phyloP scores from a whole-genome alignment of 352 stramenopile genomes.

The Pythium aphanidermatum region DNA sequence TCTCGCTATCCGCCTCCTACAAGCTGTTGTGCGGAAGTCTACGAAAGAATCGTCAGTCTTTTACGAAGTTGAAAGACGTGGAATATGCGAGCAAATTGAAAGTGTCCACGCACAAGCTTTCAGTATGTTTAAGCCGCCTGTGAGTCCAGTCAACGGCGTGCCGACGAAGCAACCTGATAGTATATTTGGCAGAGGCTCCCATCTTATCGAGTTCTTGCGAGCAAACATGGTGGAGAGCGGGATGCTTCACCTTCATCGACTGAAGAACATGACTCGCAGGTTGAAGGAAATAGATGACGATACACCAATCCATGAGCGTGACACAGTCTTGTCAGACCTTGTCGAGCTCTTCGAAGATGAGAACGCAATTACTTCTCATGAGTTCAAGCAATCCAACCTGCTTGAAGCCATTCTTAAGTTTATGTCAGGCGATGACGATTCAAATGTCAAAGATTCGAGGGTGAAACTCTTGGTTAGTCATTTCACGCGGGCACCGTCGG shows the following conservation, averaged over 20 bases:
- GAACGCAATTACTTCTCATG: constrained; percentile 75
- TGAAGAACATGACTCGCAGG: constrained; percentile 63
- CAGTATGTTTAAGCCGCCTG: neutral
- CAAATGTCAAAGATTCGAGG: constrained; percentile 21
- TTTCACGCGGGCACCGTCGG: constrained; percentile 40
- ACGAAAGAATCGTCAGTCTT: constrained; percentile 51
- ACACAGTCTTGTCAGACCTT: constrained; percentile 61
- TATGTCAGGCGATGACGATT: constrained; percentile 28
- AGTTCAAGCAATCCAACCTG: constrained; percentile 79
- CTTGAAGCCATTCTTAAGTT: constrained; percentile 58
- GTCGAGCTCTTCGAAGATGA: constrained; percentile 72
- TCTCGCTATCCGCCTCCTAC: constrained; percentile 64
- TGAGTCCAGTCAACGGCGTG: too few relatives aligned
- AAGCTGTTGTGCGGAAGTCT: constrained; percentile 63
- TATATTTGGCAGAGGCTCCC: constrained; percentile 44
- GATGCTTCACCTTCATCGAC: constrained; percentile 68
- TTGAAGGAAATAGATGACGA: constrained; percentile 35
- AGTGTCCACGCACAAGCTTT: constrained; percentile 30
- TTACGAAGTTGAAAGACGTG: constrained; percentile 75
- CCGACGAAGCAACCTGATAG: neutral
- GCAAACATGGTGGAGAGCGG: constrained; percentile 69
- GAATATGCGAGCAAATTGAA: constrained; percentile 72
- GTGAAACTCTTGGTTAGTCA: constrained; percentile 19
- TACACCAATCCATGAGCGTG: constrained; percentile 25
- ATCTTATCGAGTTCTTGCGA: constrained; percentile 48